Evolutionary conservation across 2,329 filamentous ascomycete species (phyloP).

Genomic region (Phymatotrichopsis omnivora): DNA sequence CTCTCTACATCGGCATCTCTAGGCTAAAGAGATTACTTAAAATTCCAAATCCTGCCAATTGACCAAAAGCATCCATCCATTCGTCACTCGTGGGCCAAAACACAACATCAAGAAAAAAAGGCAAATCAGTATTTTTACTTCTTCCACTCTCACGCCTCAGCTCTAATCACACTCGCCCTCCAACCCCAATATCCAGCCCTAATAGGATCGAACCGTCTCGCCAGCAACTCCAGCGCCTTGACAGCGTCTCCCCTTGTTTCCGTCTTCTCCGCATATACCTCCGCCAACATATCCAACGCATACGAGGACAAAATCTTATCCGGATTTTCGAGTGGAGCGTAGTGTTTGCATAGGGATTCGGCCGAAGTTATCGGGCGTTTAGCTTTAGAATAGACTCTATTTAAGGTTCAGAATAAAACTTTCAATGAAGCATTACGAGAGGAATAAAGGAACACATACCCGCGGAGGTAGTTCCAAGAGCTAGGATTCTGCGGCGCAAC

Average conservation of each 20-base stretch:
- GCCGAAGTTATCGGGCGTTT: conserved; percentile 22
- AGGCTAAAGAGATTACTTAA: too few species aligned
- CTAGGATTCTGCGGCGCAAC: conserved; percentile 88
- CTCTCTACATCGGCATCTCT: too few species aligned
- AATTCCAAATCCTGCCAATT: too few species aligned
- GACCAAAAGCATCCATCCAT: too few species aligned
- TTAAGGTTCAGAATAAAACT: too few species aligned
- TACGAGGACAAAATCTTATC: conserved; percentile 41
- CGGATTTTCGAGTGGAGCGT: conserved; percentile 28
- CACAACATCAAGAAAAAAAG: too few species aligned
- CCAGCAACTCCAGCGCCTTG: conserved; percentile 58
- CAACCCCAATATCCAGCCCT: conserved; percentile 73
- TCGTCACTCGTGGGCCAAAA: too few species aligned
- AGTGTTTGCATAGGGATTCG: conserved; percentile 26
- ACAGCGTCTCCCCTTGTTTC: conserved; percentile 21
- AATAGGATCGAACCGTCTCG: conserved; percentile 81
- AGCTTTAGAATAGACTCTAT: conserved; percentile 32
- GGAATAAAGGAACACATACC: conserved; percentile 22
- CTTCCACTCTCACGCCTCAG: background rate
- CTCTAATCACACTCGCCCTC: conserved; percentile 12
- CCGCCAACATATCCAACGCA: conserved; percentile 61
- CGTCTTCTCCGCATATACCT: conserved; percentile 47
- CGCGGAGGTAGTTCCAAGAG: conserved; percentile 84
- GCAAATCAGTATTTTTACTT: too few species aligned
- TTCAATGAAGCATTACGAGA: too few species aligned